phyloP scores from a whole-genome alignment of 2,329 filamentous ascomycete genomes.

The Pyrenochaeta sp. region DNA sequence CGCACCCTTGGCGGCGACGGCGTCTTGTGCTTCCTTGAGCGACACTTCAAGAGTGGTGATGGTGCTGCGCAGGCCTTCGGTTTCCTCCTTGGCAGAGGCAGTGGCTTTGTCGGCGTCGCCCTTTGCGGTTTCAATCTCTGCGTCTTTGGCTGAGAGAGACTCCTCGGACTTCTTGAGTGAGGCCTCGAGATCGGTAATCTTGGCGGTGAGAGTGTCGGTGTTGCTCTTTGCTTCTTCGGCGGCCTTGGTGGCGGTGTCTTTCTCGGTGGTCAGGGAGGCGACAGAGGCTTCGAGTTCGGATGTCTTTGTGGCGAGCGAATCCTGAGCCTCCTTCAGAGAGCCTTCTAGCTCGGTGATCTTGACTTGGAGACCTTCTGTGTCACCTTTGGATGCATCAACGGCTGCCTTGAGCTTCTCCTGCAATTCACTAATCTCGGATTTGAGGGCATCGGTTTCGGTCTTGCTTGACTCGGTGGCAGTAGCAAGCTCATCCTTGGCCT shows the following conservation, averaged over 20 bases:
- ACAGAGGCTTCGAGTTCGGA: conserved; percentile 30
- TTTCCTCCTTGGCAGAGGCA: conserved; percentile 21
- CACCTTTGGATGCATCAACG: conserved; percentile 33
- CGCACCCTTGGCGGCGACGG: conserved; percentile 22
- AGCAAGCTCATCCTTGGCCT: conserved; percentile 19
- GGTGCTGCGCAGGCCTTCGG: conserved; percentile 21
- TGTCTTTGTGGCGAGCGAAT: conserved; percentile 28
- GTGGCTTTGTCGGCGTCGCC: conserved; percentile 25
- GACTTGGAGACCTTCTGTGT: conserved; percentile 31
- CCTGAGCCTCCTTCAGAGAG: conserved; percentile 37
- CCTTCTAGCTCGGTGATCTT: conserved; percentile 38
- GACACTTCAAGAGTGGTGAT: conserved; percentile 31
- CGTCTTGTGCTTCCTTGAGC: conserved; percentile 14
- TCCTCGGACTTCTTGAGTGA: conserved; percentile 32
- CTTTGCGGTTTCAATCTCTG: conserved; percentile 28
- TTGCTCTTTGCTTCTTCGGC: conserved; percentile 33
- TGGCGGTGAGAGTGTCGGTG: conserved; percentile 27
- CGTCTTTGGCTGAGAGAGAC: conserved; percentile 28
- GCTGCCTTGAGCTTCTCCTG: conserved; percentile 32
- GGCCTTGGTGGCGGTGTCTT: conserved; percentile 30
- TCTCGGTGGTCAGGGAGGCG: conserved; percentile 26
- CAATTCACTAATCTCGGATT: conserved; percentile 31
- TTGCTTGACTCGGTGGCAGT: conserved; percentile 28
- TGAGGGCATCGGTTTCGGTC: conserved; percentile 29
- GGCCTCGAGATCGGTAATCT: conserved; percentile 34